Evolutionary conservation across 495 filamentous ascomycete species (phyloP).

Genomic region (Daldinia bambusicola): DNA sequence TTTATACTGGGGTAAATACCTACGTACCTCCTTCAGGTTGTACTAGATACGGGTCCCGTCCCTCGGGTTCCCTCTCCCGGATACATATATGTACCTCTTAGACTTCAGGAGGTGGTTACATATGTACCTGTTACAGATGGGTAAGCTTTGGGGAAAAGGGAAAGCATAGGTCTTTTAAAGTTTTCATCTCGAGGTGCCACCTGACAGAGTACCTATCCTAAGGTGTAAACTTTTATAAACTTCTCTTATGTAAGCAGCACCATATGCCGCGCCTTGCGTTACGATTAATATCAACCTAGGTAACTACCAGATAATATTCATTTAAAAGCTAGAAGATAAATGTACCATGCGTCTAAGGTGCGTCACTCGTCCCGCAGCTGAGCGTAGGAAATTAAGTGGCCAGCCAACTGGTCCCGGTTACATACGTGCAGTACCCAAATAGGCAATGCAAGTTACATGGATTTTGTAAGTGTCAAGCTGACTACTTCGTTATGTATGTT

Average conservation of each 20-base stretch:
- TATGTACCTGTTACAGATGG: too few species aligned
- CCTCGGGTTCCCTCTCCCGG: constrained; percentile 4
- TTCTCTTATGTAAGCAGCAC: not conserved
- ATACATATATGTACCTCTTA: not conserved
- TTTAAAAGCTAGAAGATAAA: not conserved
- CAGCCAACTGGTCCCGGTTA: not conserved
- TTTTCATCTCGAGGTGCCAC: not conserved
- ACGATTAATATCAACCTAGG: not conserved
- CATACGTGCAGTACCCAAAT: constrained; percentile 10
- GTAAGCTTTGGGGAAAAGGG: not conserved
- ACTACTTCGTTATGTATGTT: not conserved
- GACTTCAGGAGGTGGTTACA: not conserved
- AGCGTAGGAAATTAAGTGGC: not conserved
- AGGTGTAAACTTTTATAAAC: not conserved
- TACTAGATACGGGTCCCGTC: not conserved
- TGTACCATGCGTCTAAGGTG: constrained; percentile 9
- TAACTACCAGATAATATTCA: constrained; percentile 1
- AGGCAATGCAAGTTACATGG: constrained; percentile 8
- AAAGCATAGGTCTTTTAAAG: not conserved
- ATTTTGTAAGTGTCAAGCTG: not conserved
- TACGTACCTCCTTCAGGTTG: not conserved
- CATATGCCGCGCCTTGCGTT: not conserved
- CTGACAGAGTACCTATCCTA: not conserved
- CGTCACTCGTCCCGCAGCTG: constrained; percentile 7
- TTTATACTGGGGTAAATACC: constrained; percentile 8